Evolutionary conservation across 2,329 filamentous ascomycete genomes (phyloP).

Genomic region (Xylariaceae sp.): DNA sequence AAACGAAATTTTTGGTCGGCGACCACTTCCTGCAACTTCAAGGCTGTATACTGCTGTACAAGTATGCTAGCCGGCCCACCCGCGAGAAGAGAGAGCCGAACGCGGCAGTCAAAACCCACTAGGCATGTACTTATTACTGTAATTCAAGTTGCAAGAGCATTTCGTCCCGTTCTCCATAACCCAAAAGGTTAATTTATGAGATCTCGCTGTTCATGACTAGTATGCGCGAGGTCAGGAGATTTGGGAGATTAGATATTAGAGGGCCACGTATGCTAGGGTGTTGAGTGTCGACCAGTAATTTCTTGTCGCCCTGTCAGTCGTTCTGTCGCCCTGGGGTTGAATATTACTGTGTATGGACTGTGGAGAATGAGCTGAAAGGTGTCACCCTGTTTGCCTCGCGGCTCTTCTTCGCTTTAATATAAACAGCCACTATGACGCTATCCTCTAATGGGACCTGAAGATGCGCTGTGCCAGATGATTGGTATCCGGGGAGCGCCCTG

Average conservation of each 20-base stretch:
- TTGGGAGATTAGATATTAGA: no score
- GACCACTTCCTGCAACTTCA: constrained; percentile 4
- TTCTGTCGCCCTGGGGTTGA: not conserved
- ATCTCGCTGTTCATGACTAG: no score
- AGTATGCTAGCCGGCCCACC: not conserved
- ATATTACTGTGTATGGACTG: not conserved
- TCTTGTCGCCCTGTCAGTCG: constrained; percentile 1
- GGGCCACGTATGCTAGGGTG: no score
- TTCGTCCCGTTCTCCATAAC: no score
- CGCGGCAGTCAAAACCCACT: not conserved
- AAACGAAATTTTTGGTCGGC: constrained; percentile 11
- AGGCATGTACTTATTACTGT: no score
- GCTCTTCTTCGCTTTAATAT: constrained; percentile 32
- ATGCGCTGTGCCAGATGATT: constrained; percentile 4
- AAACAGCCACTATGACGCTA: constrained; percentile 19
- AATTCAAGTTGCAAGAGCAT: no score
- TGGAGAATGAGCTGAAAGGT: not conserved
- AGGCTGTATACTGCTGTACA: not conserved
- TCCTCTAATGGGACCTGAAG: constrained; percentile 9
- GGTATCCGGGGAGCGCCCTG: constrained; percentile 1
- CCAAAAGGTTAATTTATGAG: no score
- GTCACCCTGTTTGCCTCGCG: constrained; percentile 21
- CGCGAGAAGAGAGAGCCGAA: no score
- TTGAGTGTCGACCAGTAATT: no score
- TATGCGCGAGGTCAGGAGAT: no score